Percentiles rank a stretch among this genome's conserved stretches.
These are phyloP conservation scores for Pulicaria dysenterica DNA, from an alignment of 129 eudicot species.

Conservation along the genomic window DNA sequence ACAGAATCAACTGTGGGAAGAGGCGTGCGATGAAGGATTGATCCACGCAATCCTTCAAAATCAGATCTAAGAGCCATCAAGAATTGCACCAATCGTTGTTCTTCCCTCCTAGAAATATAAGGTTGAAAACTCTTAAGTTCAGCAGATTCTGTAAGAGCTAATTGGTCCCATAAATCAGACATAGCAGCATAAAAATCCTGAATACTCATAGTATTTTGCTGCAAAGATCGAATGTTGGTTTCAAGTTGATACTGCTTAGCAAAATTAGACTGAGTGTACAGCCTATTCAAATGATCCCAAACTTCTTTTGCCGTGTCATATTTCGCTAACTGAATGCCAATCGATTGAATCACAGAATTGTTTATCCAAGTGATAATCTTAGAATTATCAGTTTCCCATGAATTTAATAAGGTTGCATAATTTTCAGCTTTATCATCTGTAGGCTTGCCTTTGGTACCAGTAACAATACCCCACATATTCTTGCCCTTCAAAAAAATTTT, in stretches of 20 bases:
- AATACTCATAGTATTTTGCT: background rate
- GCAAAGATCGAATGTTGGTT: background rate
- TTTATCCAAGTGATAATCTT: too few relatives aligned
- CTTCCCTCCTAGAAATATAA: background rate
- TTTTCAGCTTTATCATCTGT: too few relatives aligned
- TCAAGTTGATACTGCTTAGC: background rate
- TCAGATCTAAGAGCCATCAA: background rate
- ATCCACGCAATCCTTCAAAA: slow-evolving; percentile 1
- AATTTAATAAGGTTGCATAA: too few relatives aligned
- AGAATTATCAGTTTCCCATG: too few relatives aligned
- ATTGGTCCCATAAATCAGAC: background rate
- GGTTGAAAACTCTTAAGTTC: background rate
- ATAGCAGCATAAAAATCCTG: background rate
- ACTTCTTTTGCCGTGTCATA: too few relatives aligned
- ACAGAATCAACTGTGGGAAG: background rate
- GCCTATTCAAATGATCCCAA: background rate
- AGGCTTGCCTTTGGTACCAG: too few relatives aligned
- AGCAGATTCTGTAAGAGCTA: background rate
- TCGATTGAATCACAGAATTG: too few relatives aligned
- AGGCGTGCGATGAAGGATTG: background rate
- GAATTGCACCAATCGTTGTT: background rate
- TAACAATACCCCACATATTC: too few relatives aligned
- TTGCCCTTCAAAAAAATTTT: too few relatives aligned
- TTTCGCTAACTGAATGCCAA: too few relatives aligned
- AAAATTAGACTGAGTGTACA: background rate